Base-by-base conservation (phyloP, 768 basidiomycete genomes). In the Rhizopogon salebrosus region DNA sequence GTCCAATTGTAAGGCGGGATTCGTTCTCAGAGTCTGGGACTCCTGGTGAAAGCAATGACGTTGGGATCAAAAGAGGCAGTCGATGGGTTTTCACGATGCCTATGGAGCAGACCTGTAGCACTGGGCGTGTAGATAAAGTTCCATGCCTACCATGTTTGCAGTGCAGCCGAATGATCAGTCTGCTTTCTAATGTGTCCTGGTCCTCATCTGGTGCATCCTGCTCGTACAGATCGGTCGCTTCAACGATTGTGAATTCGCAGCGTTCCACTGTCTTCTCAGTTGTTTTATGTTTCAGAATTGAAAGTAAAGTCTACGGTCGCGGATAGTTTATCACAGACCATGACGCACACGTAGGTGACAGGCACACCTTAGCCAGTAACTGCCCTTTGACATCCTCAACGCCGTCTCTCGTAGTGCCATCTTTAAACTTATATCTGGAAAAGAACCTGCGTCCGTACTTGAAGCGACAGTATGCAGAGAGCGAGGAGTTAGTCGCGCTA, bases 41-140 rank as follows among this genome's bases (percentile, higher is more conserved):
- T n/a, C 76, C 78, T 4, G 90, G 91, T 2, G 83, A 79, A 63
- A 86, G 72, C 36, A 86, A 74, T 18, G 81, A 75, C 3, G 75
- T 76, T 34, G 82, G 78, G 2, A 78, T 74, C 42, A 80, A 72
- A 16, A 92, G 70, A 16, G 83, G 72, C 9, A 92, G 70, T 16
- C 84, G 79, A 68, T 93, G 91, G 0, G 91, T 93, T 70, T 92
- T 92, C 11, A 87, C 70, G 50, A 92, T 83, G 39, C 89, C 90
- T 92, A 49, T 22, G 26, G n/a, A 18, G 16, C 3, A 48, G 41
- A 49, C 61, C 57, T 56, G 49, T 40, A 50, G 52, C 20, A 23
- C 20, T 22, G 45, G 6, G 31, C 29, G 22, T 20, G 14, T 46
- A 16, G 31, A 46, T 5, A 34, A 5, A 5, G 4, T 23, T 23